A percentile compares a stretch with the other conserved stretches of the same genome.
phyloP scores from a whole-genome alignment of 306 rosid species.

The Malus fusca region DNA sequence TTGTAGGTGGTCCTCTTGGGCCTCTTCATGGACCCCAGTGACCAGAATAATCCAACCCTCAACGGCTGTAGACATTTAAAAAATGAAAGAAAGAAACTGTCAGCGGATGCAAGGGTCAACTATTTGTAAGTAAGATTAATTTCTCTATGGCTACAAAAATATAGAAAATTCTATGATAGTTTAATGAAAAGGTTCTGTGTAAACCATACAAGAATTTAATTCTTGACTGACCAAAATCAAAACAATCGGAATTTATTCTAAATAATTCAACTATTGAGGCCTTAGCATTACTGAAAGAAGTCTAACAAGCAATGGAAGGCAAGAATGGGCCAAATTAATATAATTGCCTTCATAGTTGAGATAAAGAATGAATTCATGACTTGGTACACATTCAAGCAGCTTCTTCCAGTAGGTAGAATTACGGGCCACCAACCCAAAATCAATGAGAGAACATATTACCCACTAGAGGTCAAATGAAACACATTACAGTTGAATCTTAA shows the following conservation, averaged over 20 bases:
- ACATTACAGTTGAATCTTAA: not conserved
- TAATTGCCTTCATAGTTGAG: not conserved
- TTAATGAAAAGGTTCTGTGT: not conserved
- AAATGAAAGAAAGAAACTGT: not conserved
- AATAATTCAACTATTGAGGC: not conserved
- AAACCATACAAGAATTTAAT: not conserved
- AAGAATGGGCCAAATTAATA: not conserved
- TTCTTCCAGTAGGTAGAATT: not conserved
- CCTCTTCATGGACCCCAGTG: conserved; percentile 96
- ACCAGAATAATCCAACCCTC: conserved; percentile 99
- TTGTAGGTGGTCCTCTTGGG: conserved; percentile 92
- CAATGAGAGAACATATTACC: not conserved
- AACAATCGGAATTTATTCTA: not conserved
- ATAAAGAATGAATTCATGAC: not conserved
- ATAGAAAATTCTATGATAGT: not conserved
- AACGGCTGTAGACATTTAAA: conserved; percentile 43
- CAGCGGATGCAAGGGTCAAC: not conserved
- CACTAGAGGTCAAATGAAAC: not conserved
- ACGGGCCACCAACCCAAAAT: not conserved
- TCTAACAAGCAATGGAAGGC: not conserved
- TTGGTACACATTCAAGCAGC: not conserved
- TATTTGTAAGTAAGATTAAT: not conserved
- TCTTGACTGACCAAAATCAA: not conserved
- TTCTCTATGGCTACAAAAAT: not conserved
- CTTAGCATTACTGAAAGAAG: not conserved